Evolutionary conservation across 73 alveolate genomes (phyloP), one percentile per base, ranked within the genome.

Genomic region (Symbiodinium natans): DNA sequence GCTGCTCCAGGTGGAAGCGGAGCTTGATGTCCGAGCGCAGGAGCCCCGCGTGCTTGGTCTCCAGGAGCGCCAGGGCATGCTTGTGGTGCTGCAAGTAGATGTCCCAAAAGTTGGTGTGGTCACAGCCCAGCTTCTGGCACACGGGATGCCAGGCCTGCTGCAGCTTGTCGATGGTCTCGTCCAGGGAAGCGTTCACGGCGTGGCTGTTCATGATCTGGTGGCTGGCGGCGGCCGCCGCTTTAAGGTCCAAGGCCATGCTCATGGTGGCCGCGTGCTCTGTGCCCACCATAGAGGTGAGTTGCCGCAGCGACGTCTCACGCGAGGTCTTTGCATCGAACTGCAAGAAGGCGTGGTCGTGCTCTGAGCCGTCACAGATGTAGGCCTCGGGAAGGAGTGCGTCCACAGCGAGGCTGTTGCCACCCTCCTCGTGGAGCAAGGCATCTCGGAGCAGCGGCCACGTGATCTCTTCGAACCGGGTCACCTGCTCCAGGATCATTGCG

Each of bases 31-130:
- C 84, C 40, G 84, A 73, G 41, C 84, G 84, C 33, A 73, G 84
- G 29, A 73, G 84, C 10, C 43, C 84, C 21, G 84, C 43, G 23
- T 73, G 84, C 27, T 34, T 34, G 33, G 41, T 34, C 23, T 73
- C 25, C 33, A 73, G 23, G 43, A 73, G 27, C 43, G 84, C 84
- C 43, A 73, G 10, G 84, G 31, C 10, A 27, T 73, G 84, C 84
- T 73, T 34, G 84, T 73, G 84, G 77, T 63, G 77, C 84, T 34
- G 84, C 40, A 73, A 33, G 84, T 3, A 73, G 84, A 73, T 73
- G 84, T 73, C 84, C 84, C 84, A 73, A 21, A 13, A 73, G 84
- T 73, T 73, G n/a, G 84, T 73, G 84, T 73, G 84, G 27, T 73
- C 84, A 33, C 84, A 73, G 29, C 84, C 84, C 5, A 73, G 40